These are phyloP conservation scores for Ganoderma lucidum DNA, from an alignment of 1,284 basidiomycete species.

Conservation along the genomic window DNA sequence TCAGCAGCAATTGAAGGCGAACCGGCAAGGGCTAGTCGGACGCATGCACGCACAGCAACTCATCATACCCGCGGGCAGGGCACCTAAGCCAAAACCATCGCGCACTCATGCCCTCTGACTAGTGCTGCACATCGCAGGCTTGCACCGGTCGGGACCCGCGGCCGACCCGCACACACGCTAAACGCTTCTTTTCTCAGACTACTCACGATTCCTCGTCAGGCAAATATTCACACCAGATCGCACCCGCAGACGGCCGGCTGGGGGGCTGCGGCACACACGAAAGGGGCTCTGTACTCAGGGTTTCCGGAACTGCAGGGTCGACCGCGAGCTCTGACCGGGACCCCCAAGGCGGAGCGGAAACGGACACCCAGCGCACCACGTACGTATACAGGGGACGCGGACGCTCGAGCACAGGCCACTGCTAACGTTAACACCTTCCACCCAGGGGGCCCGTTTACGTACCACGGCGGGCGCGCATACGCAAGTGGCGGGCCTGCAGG, in stretches of 20 bases:
- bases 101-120: not conserved
- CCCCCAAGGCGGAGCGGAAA: not conserved
- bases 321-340: not conserved
- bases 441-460: slow-evolving; percentile 12
- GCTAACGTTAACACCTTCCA: slow-evolving; percentile 17
- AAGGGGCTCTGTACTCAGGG: not conserved
- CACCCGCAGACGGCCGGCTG: not conserved
- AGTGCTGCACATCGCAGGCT: not conserved
- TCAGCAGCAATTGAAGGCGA: not conserved
- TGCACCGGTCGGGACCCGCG: not conserved
- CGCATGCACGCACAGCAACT: not conserved
- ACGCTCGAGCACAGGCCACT: slow-evolving; percentile 2
- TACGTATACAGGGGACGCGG: slow-evolving; percentile 4
- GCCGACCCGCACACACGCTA: not conserved
- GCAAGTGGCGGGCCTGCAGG: slow-evolving; percentile 19
- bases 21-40: not conserved
- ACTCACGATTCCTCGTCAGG: not conserved
- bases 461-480: slow-evolving; percentile 12
- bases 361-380: not conserved
- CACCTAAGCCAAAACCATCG: slow-evolving; percentile 3
- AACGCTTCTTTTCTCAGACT: not conserved
- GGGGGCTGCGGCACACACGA: not conserved
- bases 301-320: not conserved
- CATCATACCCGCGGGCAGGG: not conserved
- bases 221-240: not conserved